phyloP scores from a whole-genome alignment of 495 filamentous ascomycete genomes.

The Trypethelium eluteriae region DNA sequence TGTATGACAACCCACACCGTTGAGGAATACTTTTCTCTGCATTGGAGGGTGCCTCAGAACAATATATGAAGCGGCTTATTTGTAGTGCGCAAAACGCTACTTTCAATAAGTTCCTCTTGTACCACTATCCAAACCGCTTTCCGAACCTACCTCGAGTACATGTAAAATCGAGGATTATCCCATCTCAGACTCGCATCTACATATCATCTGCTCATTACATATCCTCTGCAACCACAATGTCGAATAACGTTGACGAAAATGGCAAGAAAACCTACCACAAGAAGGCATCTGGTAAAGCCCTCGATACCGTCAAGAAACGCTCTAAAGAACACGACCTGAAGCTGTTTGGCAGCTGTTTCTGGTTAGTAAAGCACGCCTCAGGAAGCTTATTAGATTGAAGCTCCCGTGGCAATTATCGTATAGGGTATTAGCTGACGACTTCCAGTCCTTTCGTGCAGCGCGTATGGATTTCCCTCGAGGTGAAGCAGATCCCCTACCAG shows the following conservation, averaged over 20 bases:
- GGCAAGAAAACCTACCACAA: slow-evolving; percentile 71
- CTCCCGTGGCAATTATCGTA: not conserved
- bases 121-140: not conserved
- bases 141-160: not conserved
- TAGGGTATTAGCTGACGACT: not conserved
- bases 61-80: not conserved
- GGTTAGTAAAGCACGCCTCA: slow-evolving; percentile 46
- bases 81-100: not conserved
- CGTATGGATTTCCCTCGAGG: slow-evolving; percentile 92
- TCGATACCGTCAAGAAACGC: slow-evolving; percentile 65
- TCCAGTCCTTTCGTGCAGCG: slow-evolving; percentile 75
- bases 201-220: not conserved
- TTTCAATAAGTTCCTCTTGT: not conserved
- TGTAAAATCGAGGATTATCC: not conserved
- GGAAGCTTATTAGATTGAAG: not conserved
- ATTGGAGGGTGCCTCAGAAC: not conserved
- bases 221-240: not conserved
- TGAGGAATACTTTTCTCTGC: not conserved
- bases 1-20: not conserved
- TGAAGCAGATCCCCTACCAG: slow-evolving; percentile 75
- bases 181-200: not conserved
- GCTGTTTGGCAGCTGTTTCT: slow-evolving; percentile 85
- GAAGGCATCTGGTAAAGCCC: slow-evolving; percentile 70
- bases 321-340: slow-evolving; percentile 65
- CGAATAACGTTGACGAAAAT: slow-evolving; percentile 9